Evolutionary conservation across 2,329 filamentous ascomycete genomes (phyloP).

Genomic region (Penicillium polonicum): DNA sequence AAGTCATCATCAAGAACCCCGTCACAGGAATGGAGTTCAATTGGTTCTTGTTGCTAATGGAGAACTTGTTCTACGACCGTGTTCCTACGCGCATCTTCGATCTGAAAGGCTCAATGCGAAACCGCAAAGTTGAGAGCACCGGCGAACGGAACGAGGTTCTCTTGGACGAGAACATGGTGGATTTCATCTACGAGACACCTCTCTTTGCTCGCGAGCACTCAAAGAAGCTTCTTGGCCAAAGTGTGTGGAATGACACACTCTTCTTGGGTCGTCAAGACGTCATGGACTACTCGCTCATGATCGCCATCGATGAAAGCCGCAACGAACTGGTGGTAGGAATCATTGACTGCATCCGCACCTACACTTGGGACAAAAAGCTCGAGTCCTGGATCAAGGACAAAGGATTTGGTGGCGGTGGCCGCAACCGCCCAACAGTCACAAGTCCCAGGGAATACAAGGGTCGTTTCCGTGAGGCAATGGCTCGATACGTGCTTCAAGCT

Average conservation of each 20-base stretch:
- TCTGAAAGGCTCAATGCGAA: conserved; percentile 96
- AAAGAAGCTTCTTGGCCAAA: conserved; percentile 86
- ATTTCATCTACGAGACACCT: conserved; percentile 97
- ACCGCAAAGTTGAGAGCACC: conserved; percentile 93
- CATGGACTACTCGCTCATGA: conserved; percentile 99
- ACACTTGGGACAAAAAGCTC: conserved; percentile 99
- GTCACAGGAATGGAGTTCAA: conserved; percentile 89
- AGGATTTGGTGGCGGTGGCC: conserved; percentile 76
- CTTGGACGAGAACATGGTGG: conserved; percentile 97
- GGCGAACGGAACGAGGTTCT: conserved; percentile 96
- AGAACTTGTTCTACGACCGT: conserved; percentile 96
- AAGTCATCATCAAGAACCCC: conserved; percentile 95
- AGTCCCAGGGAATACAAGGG: conserved; percentile 97
- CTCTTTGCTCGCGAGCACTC: conserved; percentile 94
- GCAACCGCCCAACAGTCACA: conserved; percentile 86
- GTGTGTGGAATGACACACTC: conserved; percentile 95
- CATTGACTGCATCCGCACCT: conserved; percentile 96
- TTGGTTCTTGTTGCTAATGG: conserved; percentile 90
- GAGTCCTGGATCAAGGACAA: conserved; percentile 99
- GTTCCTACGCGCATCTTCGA: conserved; percentile 88
- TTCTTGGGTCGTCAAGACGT: conserved; percentile 94
- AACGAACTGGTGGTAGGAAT: conserved; percentile 96
- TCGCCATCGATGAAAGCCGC: conserved; percentile 85
- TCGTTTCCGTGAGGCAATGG: conserved; percentile 94
- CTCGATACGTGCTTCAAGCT: conserved; percentile 65